phyloP scores from a whole-genome alignment of 2,329 filamentous ascomycete species.

The Pyrenochaeta sp. region DNA sequence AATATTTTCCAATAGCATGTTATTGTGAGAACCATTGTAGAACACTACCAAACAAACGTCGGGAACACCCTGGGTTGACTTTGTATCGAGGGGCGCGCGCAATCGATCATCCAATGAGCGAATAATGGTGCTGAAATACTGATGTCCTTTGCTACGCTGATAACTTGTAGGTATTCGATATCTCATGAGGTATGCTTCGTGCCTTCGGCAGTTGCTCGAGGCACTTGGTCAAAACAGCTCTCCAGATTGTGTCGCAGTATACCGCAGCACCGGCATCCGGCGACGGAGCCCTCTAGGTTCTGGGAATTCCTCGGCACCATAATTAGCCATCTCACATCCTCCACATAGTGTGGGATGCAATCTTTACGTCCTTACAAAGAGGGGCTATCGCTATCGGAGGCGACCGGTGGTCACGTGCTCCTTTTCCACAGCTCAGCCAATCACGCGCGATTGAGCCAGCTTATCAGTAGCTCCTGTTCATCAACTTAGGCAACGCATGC shows the following conservation, averaged over 20 bases:
- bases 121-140: too few relatives aligned
- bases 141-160: background rate
- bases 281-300: constrained; percentile 27
- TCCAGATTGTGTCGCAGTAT: constrained; percentile 2
- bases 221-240: background rate
- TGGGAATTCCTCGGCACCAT: constrained; percentile 12
- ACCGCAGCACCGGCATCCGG: constrained; percentile 37
- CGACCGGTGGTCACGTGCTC: constrained; percentile 37
- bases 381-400: constrained; percentile 37
- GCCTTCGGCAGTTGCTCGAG: constrained; percentile 1
- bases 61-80: too few relatives aligned
- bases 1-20: too few relatives aligned
- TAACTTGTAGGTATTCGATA: background rate
- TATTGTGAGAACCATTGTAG: too few relatives aligned
- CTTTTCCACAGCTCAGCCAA: constrained; percentile 25
- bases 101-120: too few relatives aligned
- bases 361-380: constrained; percentile 1
- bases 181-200: background rate
- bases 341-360: constrained; percentile 3
- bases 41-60: too few relatives aligned
- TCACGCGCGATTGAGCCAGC: constrained; percentile 18
- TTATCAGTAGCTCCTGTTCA: constrained; percentile 36
- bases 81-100: too few relatives aligned
- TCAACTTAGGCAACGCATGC: constrained; percentile 37
- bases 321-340: constrained; percentile 10